phyloP scores from a whole-genome alignment of 2,329 filamentous ascomycete species.

The Fusarium redolens region DNA sequence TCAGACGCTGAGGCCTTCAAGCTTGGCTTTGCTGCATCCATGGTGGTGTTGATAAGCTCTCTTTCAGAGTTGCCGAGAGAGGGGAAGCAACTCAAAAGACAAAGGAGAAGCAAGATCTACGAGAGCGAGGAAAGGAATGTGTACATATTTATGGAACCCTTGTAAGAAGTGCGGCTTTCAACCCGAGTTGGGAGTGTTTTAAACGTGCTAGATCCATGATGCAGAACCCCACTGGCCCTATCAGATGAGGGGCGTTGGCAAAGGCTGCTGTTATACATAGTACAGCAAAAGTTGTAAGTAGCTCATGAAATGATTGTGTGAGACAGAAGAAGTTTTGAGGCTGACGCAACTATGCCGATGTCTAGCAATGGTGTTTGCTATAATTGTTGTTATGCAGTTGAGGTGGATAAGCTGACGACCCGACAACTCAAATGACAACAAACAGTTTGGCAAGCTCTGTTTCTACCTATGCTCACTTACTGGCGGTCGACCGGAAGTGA shows the following conservation, averaged over 20 bases:
- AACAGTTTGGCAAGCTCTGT: no score
- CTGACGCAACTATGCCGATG: not conserved
- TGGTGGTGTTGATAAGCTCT: not conserved
- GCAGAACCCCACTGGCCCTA: conserved; percentile 11
- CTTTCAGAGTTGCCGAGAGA: not conserved
- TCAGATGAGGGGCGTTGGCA: conserved; percentile 2
- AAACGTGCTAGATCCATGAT: not conserved
- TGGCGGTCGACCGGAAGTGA: not conserved
- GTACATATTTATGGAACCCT: conserved; percentile 26
- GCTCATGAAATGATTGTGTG: not conserved
- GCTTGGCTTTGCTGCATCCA: conserved; percentile 18
- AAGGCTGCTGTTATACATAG: not conserved
- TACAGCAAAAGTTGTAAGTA: not conserved
- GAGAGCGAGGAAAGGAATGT: not conserved
- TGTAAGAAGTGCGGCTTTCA: conserved; percentile 3
- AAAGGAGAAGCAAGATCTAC: conserved; percentile 1
- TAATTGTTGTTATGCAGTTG: not conserved
- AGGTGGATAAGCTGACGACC: not conserved
- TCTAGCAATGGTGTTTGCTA: not conserved
- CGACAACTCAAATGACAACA: not conserved
- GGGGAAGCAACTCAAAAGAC: not conserved
- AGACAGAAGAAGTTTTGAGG: not conserved
- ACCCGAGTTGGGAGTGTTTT: conserved; percentile 17
- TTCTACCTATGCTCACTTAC: not conserved
- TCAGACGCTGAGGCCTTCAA: conserved; percentile 19